Evolutionary conservation across 495 filamentous ascomycete species (phyloP).

Genomic region (Podospora sp.): DNA sequence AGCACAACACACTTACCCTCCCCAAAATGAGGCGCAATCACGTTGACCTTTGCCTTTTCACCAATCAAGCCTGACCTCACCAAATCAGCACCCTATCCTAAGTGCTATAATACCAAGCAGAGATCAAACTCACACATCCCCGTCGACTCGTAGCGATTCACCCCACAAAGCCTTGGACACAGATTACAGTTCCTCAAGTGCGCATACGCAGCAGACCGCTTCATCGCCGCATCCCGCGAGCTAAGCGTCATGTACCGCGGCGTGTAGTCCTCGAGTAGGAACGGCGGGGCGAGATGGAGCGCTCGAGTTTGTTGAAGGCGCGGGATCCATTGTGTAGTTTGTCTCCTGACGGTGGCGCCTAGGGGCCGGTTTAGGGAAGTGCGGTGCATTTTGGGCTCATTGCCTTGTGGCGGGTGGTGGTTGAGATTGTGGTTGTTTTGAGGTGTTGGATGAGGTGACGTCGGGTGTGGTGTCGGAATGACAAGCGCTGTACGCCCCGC

Average conservation of each 20-base stretch:
- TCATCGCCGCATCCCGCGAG: slow-evolving; percentile 60
- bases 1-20: slow-evolving; percentile 35
- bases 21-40: slow-evolving; percentile 74
- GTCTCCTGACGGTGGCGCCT: not conserved
- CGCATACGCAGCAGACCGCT: slow-evolving; percentile 66
- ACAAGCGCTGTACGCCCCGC: not conserved
- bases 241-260: slow-evolving; percentile 67
- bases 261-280: slow-evolving; percentile 71
- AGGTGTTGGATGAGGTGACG: not conserved
- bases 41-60: slow-evolving; percentile 70
- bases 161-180: slow-evolving; percentile 70
- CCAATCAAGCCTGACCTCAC: slow-evolving; percentile 55
- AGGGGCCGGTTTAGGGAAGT: not conserved
- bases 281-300: slow-evolving; percentile 75
- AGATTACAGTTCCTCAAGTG: slow-evolving; percentile 76
- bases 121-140: slow-evolving; percentile 55
- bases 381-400: not conserved
- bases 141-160: slow-evolving; percentile 72
- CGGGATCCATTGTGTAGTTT: not conserved
- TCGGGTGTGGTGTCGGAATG: not conserved
- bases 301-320: not conserved
- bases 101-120: not conserved
- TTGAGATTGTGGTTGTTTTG: not conserved
- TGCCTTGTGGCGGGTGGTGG: not conserved
- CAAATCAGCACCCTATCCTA: not conserved